These are phyloP conservation scores for Euphorbia peplus DNA, from an alignment of 345 rosid species.

Conservation along the genomic window DNA sequence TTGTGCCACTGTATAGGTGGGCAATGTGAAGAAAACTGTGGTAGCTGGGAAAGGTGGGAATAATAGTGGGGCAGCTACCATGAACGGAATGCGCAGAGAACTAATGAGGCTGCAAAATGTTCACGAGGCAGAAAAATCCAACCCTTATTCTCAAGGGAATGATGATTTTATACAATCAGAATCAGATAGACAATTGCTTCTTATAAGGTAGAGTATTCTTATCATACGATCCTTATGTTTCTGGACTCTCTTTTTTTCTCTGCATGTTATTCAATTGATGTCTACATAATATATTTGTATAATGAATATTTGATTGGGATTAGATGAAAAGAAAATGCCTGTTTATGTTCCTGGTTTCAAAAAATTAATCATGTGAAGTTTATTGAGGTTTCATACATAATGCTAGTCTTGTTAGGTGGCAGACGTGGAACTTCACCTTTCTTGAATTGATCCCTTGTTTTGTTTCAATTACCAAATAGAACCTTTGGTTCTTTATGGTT, in stretches of 20 bases:
- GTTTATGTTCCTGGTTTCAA: background rate
- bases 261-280: conserved; percentile 4
- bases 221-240: background rate
- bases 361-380: background rate
- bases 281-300: background rate
- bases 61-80: conserved; percentile 38
- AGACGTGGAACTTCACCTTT: background rate
- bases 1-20: conserved; percentile 45
- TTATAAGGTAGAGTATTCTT: conserved; percentile 60
- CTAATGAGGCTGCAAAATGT: conserved; percentile 77
- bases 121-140: conserved; percentile 49
- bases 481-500: background rate
- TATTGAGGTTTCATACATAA: background rate
- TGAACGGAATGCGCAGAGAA: conserved; percentile 70
- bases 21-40: conserved; percentile 67
- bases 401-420: background rate
- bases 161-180: conserved; percentile 82
- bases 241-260: background rate
- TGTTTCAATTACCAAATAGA: background rate
- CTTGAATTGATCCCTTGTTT: background rate
- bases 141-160: conserved; percentile 57
- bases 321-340: background rate
- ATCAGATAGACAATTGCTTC: conserved; percentile 92
- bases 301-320: background rate
- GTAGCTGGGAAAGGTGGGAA: conserved; percentile 56